Percentiles rank a stretch among this genome's conserved stretches.
phyloP scores from a whole-genome alignment of 169 alveolate genomes.

The Theileria parva region DNA sequence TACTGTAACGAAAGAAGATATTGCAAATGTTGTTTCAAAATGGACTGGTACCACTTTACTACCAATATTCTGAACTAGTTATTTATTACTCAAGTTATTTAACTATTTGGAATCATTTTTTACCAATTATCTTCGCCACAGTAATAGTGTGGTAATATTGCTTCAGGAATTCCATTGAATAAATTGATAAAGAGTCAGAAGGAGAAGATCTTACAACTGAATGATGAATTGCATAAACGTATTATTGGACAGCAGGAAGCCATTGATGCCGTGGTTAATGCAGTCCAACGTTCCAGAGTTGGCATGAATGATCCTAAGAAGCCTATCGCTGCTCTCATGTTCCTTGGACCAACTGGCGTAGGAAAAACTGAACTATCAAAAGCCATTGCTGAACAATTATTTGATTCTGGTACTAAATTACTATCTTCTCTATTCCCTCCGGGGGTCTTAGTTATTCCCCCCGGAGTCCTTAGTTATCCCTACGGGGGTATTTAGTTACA shows the following conservation, averaged over 20 bases:
- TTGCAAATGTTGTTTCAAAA: conserved; percentile 79
- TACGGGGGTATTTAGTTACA: not conserved
- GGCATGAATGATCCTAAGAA: conserved; percentile 87
- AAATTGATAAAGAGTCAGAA: conserved; percentile 78
- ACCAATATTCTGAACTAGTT: no score
- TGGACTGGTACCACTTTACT: conserved; percentile 73
- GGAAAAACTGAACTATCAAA: conserved; percentile 89
- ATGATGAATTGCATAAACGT: conserved; percentile 75
- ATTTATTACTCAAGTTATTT: no score
- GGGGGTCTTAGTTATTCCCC: not conserved
- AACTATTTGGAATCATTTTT: no score
- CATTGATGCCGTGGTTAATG: conserved; percentile 71
- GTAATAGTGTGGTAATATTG: not conserved
- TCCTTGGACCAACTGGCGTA: conserved; percentile 91
- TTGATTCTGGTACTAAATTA: conserved; percentile 73
- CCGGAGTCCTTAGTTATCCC: not conserved
- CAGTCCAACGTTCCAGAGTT: conserved; percentile 87
- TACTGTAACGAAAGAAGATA: conserved; percentile 84
- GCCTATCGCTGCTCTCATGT: conserved; percentile 87
- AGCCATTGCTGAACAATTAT: conserved; percentile 86
- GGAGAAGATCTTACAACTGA: conserved; percentile 80
- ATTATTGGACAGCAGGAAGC: conserved; percentile 85
- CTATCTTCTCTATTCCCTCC: not conserved
- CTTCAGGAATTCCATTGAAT: conserved; percentile 76
- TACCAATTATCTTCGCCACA: no score